A percentile compares a stretch with the other conserved stretches of the same genome.
These are phyloP conservation scores for Ensete ventricosum DNA, from an alignment of 176 grass and related monocot species.

Conservation along the genomic window DNA sequence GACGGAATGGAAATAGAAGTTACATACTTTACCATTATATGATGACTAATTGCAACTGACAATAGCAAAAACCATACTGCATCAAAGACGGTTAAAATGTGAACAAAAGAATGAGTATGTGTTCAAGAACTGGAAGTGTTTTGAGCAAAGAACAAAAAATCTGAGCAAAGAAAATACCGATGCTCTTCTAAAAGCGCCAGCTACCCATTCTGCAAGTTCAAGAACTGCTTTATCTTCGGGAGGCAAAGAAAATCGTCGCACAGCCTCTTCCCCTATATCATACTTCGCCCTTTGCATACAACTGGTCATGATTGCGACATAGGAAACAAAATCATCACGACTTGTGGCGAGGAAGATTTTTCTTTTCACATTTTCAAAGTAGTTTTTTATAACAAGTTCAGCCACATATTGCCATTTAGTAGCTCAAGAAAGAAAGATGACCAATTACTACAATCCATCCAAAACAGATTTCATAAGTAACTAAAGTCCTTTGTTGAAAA, in stretches of 20 bases:
- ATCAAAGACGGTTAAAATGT: background rate
- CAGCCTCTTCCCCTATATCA: constrained; percentile 89
- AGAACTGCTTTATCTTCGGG: constrained; percentile 90
- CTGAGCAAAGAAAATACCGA: constrained; percentile 32
- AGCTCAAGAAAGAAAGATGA: no score
- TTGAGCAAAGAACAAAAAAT: background rate
- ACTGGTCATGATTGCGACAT: constrained; percentile 40
- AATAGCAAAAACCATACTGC: background rate
- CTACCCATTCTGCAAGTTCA: constrained; percentile 74
- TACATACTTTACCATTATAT: background rate
- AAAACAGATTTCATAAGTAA: no score
- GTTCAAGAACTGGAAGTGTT: background rate
- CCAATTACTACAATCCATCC: no score
- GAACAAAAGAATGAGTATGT: no score
- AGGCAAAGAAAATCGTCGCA: constrained; percentile 75
- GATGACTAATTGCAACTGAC: constrained; percentile 9
- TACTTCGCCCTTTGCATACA: constrained; percentile 94
- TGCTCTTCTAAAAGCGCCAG: constrained; percentile 71
- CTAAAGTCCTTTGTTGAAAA: no score
- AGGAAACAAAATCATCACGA: constrained; percentile 22
- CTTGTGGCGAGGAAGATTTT: background rate
- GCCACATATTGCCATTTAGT: no score
- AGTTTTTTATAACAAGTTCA: no score
- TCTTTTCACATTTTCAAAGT: background rate
- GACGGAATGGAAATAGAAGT: constrained; percentile 5